Base-by-base conservation (phyloP, 768 basidiomycete species). In the Mycena vulgaris region DNA sequence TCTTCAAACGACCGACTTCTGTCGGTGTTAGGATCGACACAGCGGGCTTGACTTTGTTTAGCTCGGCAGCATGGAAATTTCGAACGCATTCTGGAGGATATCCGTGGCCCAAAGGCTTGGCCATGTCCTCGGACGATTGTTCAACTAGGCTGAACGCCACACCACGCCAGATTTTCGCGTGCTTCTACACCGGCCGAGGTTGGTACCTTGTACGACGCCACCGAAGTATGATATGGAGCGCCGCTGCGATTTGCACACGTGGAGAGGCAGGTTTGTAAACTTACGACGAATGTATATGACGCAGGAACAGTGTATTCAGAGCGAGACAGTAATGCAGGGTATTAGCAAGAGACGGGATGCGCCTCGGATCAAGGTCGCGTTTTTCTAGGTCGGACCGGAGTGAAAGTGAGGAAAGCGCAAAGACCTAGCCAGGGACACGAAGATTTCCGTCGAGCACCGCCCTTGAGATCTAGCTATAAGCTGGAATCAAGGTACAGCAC, bases 151-250 rank as follows among this genome's bases (percentile, higher is more conserved):
- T 27, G 55, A 63, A 30, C 63, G 68, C 57, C 63, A 64, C 68
- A 55, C 42, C 68, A 55, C 56, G 61, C 61, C 49, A 53, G 68
- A 69, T 69, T 69, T 69, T 69, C 68, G 19, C 63, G 16, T 49
- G 60, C 68, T 69, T 69, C 68, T 63, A 21, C 51, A 47, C 52
- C 39, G 58, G 49, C 28, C 59, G 49, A 68, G 60, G 27, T 58
- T 64, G 42, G 61, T 58, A 31, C 35, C 23, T 69, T 51, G 49
- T 49, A 60, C 30, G 40, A 60, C 69, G 69, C 63, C 69, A 65
- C 69, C 57, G 69, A 57, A 63, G 55, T 27, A 60, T 35, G 47
- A 58, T 51, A 51, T 23, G 56, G 57, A 42, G 65, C 56, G 57
- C 27, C 53, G 42, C 52, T 63, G 45, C 33, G 68, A 58, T 52